Evolutionary conservation across 306 rosid genomes (phyloP), one percentile per base, ranked within the genome.

Genomic region (Arachis stenosperma): DNA sequence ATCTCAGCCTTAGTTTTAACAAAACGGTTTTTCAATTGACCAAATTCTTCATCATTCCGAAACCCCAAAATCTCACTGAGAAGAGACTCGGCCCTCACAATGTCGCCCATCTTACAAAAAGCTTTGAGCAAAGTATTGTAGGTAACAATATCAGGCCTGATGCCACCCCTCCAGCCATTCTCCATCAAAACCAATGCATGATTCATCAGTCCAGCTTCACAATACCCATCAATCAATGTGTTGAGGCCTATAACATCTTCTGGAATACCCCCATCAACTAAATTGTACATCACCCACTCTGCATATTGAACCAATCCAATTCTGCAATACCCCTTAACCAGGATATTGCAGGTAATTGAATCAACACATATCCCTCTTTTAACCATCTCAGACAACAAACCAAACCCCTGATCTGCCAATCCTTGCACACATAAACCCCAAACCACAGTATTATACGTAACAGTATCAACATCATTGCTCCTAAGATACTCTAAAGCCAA

Each of bases 341-440:
- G 66, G 66, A 84, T 63, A 72, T 89, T 91, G 68, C 89, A 86
- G 52, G 96, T 82, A 79, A 73, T 79, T 9, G 88, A 79, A 80
- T 91, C 91, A 61, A 91, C 54, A 60, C 44, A 50, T 4, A 86
- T 47, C 69, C 81, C 84, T 77, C 51, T 86, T 57, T 71, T 89
- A 84, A 89, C 85, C 95, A 89, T 89, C 57, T 89, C 89, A 75
- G 97, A 87, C 80, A 91, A 73, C 71, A 91, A 12, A 3, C 91
- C 96, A 75, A 91, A 81, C 77, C 87, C 92, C 80, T 78, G 89
- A 79, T 79, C 22, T 73, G 84, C 73, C 82, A 84, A 74, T 13
- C 86, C 97, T 75, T 78, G 83, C 54, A 72, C 46, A 81, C 88
- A 86, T 51, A 89, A 82, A 8, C 96, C 96, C 93, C 91, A 91